Base-by-base conservation (phyloP, 768 basidiomycete genomes). In the Tulasnella sp. region DNA sequence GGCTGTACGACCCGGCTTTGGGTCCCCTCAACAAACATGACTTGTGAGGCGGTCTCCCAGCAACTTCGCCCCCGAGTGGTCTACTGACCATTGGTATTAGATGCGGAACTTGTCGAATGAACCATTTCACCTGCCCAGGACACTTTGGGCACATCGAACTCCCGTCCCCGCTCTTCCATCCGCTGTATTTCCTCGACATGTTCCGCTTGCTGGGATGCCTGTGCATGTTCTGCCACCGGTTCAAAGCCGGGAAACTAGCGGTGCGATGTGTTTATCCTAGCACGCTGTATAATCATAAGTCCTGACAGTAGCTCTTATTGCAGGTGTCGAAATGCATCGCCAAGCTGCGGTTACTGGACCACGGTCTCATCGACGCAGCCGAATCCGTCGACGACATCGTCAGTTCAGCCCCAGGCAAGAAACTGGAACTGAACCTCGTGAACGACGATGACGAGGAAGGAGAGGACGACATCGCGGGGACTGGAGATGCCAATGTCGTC, bases 121-220 rank as follows among this genome's bases (percentile, higher is more conserved):
- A 88, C 63, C 96, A 94, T 78, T 98, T 90, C 82, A 90, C 90
- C 73, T 99, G 97, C 80, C 95, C 97, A 1, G 97, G 97, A 19
- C 97, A 99, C 80, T 99, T 91, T 81, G 97, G 97, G 26, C 97
- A 98, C 80, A 96, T 99, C 74, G 94, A 98, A 74, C 86, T 99
- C 6, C 95, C 96, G 22, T 87, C 91, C 19, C 95, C 97, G 16
- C 93, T 98, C 2, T 98, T 92, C 78, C 96, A 99, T 78, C 97
- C 97, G 0, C 82, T 99, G 42, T 99, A 98, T 81, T 94, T 98
- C 88, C 83, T 85, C 37, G 92, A 95, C 77, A 89, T 91, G 84
- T 95, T 89, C 79, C 90, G 90, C 75, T 82, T 98, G 62, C 83
- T 99, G 26, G 88, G 95, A 72, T 90, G 90, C 41, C 88, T 88